Conservation (phyloP, 306 rosid species). For the Echinosophora koreensis region DNA sequence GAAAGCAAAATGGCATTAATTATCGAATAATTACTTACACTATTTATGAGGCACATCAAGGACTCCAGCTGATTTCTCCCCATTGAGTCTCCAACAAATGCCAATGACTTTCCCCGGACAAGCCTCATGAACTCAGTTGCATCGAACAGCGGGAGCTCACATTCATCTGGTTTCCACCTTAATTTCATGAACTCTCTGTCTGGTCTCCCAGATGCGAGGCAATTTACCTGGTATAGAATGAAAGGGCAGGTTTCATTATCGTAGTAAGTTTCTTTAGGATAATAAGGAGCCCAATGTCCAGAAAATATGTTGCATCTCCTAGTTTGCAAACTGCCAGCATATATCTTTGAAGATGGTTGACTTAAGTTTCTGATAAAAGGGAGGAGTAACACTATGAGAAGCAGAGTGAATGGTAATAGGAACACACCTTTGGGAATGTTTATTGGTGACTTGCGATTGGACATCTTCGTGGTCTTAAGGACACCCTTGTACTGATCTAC, state of each 20-base stretch:
- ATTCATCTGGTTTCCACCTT: slow-evolving; percentile 79
- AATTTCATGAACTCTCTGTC: slow-evolving; percentile 65
- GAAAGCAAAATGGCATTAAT: not conserved
- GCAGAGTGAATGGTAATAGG: slow-evolving; percentile 31
- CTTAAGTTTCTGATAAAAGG: slow-evolving; percentile 41
- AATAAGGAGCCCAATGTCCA: slow-evolving; percentile 71
- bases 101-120: slow-evolving; percentile 69
- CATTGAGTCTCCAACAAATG: slow-evolving; percentile 85
- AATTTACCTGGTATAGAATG: slow-evolving; percentile 67
- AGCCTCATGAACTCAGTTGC: slow-evolving; percentile 68
- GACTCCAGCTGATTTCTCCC: slow-evolving; percentile 79
- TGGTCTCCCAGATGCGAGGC: slow-evolving; percentile 71
- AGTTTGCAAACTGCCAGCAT: slow-evolving; percentile 22
- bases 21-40: slow-evolving; percentile 24
- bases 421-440: slow-evolving; percentile 42
- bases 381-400: slow-evolving; percentile 46
- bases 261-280: slow-evolving; percentile 59
- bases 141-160: slow-evolving; percentile 74
- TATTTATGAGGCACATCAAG: slow-evolving; percentile 66
- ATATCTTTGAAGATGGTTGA: slow-evolving; percentile 37
- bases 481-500: not conserved
- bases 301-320: slow-evolving; percentile 61
- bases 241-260: slow-evolving; percentile 59
- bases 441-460: slow-evolving; percentile 44
- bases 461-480: not conserved